phyloP scores from a whole-genome alignment of 306 rosid species.

The Luffa aegyptiaca region DNA sequence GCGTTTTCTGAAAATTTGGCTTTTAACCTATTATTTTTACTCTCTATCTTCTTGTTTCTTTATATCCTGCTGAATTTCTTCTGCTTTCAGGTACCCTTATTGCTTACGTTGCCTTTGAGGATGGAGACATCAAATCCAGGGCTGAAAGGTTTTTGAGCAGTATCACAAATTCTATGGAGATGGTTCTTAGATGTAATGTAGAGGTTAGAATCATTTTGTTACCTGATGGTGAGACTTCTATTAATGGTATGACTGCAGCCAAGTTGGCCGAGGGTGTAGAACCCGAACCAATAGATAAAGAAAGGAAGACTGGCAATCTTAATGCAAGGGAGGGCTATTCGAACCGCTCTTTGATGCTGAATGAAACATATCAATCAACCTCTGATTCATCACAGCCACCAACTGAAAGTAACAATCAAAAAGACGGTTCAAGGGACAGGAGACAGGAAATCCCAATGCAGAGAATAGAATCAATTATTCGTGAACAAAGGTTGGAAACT shows the following conservation, averaged over 20 bases:
- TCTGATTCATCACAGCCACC: constrained; percentile 46
- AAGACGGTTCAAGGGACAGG: constrained; percentile 31
- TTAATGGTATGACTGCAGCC: constrained; percentile 35
- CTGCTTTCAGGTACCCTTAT: constrained; percentile 56
- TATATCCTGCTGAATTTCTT: neutral
- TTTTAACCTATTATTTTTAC: neutral
- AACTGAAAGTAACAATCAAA: constrained; percentile 35
- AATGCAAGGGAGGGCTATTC: constrained; percentile 36
- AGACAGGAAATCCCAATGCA: constrained; percentile 69
- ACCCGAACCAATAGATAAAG: constrained; percentile 28
- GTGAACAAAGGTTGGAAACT: constrained; percentile 88
- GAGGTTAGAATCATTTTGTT: constrained; percentile 84
- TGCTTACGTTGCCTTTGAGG: constrained; percentile 75
- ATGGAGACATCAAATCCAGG: constrained; percentile 64
- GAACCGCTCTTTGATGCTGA: constrained; percentile 38
- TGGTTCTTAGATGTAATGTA: constrained; percentile 78
- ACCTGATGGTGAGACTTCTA: constrained; percentile 50
- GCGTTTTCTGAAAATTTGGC: neutral
- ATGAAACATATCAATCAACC: constrained; percentile 40
- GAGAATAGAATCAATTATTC: constrained; percentile 88
- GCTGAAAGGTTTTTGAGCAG: constrained; percentile 95
- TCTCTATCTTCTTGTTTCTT: neutral
- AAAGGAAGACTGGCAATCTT: constrained; percentile 25
- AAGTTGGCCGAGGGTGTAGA: constrained; percentile 27
- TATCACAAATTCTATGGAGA: constrained; percentile 87